Conservation (phyloP, 2,329 filamentous ascomycete species). For the Trichophyton rubrum region DNA sequence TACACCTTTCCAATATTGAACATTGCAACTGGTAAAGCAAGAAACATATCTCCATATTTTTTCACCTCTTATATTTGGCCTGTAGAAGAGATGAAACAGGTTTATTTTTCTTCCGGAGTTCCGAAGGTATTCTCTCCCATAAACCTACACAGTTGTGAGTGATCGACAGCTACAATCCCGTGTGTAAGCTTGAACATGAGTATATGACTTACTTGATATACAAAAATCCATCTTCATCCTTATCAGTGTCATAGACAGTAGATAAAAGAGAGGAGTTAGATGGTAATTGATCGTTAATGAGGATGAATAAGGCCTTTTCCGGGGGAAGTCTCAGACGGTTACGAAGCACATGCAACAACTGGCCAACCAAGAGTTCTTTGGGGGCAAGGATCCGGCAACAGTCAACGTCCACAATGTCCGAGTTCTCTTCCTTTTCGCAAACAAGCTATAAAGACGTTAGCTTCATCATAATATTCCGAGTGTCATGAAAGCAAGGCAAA, state of each 20-base stretch:
- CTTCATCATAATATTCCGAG: background rate
- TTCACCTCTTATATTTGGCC: background rate
- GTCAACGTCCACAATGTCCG: conserved; percentile 97
- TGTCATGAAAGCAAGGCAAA: background rate
- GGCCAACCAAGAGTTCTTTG: conserved; percentile 91
- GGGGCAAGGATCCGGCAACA: conserved; percentile 99
- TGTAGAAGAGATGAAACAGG: no score
- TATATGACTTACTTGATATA: conserved; percentile 71
- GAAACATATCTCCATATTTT: no score
- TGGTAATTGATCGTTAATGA: conserved; percentile 94
- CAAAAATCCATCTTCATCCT: conserved; percentile 75
- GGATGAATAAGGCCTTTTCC: conserved; percentile 99
- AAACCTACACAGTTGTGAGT: conserved; percentile 44
- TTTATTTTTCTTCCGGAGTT: conserved; percentile 18
- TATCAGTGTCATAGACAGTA: conserved; percentile 99
- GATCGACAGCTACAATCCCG: conserved; percentile 10
- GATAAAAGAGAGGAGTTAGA: conserved; percentile 97
- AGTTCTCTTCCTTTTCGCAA: conserved; percentile 87
- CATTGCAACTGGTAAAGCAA: no score
- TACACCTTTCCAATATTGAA: no score
- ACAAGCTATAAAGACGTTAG: conserved; percentile 56
- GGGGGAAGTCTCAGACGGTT: conserved; percentile 99
- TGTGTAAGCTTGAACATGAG: background rate
- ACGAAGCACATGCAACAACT: conserved; percentile 99
- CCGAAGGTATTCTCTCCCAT: conserved; percentile 99